phyloP scores from a whole-genome alignment of 768 basidiomycete genomes.

The Rhodosporidiobolus sp. region DNA sequence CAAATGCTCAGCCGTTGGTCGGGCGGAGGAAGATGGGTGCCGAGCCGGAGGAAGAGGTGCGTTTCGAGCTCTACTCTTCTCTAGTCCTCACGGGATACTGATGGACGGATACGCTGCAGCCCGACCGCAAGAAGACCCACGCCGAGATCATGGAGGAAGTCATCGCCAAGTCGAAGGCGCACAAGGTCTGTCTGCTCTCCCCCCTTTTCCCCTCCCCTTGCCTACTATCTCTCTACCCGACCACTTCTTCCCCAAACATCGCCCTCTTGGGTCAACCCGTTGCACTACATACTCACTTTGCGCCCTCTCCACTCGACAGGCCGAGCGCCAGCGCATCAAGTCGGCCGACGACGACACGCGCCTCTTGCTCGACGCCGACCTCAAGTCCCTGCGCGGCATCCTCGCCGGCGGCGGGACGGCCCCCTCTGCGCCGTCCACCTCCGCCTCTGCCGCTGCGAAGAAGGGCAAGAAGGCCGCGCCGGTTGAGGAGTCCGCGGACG shows the following conservation, averaged over 20 bases:
- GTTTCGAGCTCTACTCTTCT: background rate
- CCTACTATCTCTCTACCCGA: background rate
- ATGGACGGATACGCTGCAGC: background rate
- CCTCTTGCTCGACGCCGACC: conserved; percentile 81
- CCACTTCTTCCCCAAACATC: no score
- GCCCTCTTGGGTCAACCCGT: no score
- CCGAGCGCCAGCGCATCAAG: conserved; percentile 80
- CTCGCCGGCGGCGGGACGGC: conserved; percentile 49
- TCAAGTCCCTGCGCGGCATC: conserved; percentile 71
- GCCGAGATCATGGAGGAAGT: conserved; percentile 98
- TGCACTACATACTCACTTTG: no score
- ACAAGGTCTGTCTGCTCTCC: conserved; percentile 63
- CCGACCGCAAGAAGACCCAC: conserved; percentile 78
- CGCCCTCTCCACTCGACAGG: no score
- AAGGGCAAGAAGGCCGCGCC: conserved; percentile 45
- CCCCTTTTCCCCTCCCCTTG: background rate
- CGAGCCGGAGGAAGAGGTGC: conserved; percentile 17
- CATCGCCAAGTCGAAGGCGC: conserved; percentile 91
- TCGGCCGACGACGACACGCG: conserved; percentile 82
- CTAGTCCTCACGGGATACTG: background rate
- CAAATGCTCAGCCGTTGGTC: conserved; percentile 33
- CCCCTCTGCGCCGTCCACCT: conserved; percentile 3
- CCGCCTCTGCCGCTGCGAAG: background rate
- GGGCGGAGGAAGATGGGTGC: conserved; percentile 34
- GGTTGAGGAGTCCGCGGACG: conserved; percentile 40